These are phyloP conservation scores for Globomyces pollinis-pini DNA, from an alignment of 192 early-diverging fungal genomes.

Conservation along the genomic window DNA sequence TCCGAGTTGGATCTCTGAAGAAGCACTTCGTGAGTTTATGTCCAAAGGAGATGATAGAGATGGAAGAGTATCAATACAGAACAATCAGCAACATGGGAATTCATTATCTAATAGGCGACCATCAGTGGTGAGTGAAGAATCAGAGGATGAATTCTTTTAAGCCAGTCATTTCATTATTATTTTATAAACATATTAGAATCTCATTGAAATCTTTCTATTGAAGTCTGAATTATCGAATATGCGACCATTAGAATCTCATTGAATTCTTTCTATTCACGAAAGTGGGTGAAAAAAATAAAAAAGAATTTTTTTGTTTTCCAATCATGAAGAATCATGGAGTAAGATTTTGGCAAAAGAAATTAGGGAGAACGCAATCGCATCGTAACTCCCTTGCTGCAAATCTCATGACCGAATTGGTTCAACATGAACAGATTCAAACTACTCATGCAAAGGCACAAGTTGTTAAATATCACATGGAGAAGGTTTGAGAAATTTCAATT, in stretches of 20 bases:
- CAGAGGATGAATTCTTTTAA: no score
- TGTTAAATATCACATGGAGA: slow-evolving; percentile 75
- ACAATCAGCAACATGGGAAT: no score
- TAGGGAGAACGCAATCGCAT: slow-evolving; percentile 58
- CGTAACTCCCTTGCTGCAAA: slow-evolving; percentile 74
- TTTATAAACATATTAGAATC: no score
- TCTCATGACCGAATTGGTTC: slow-evolving; percentile 74
- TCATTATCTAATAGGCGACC: no score
- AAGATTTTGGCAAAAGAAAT: slow-evolving; percentile 40
- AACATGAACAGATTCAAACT: slow-evolving; percentile 85
- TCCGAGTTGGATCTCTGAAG: background rate
- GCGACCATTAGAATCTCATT: no score
- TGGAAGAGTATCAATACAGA: background rate
- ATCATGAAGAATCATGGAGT: slow-evolving; percentile 43
- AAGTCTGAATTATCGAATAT: no score
- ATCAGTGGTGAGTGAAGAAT: no score
- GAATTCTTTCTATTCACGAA: no score
- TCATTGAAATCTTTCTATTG: no score
- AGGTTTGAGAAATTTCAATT: slow-evolving; percentile 35
- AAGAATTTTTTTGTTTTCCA: background rate
- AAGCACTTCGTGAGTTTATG: no score
- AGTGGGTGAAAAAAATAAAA: background rate
- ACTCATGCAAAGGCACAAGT: slow-evolving; percentile 90
- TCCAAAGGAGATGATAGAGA: background rate
- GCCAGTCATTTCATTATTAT: no score